phyloP scores from a whole-genome alignment of 306 rosid genomes.

The Pyrus communis region DNA sequence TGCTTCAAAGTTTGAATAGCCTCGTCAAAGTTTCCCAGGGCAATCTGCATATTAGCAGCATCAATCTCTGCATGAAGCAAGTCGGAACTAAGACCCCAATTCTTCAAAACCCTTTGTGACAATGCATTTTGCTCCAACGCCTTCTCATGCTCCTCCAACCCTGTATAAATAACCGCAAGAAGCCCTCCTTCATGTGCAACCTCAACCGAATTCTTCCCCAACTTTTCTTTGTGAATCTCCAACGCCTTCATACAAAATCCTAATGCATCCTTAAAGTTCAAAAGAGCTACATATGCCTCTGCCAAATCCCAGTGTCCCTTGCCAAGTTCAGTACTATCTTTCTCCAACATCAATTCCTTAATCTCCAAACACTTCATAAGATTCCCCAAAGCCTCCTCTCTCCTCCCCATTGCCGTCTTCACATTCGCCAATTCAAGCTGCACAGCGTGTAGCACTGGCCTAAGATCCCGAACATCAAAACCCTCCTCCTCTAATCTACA shows the following conservation, averaged over 20 bases:
- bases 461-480: constrained; percentile 38
- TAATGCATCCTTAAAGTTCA: constrained; percentile 73
- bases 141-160: constrained; percentile 82
- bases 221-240: constrained; percentile 53
- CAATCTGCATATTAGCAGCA: constrained; percentile 88
- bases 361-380: constrained; percentile 81
- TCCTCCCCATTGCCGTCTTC: constrained; percentile 83
- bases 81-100: constrained; percentile 73
- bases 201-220: constrained; percentile 81
- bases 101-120: constrained; percentile 69
- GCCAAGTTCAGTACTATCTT: constrained; percentile 63
- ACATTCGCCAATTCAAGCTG: constrained; percentile 76
- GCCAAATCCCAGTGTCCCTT: constrained; percentile 70
- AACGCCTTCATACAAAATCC: constrained; percentile 69
- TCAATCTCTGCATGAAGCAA: constrained; percentile 73
- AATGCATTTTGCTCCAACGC: constrained; percentile 81
- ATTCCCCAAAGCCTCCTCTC: constrained; percentile 84
- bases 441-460: constrained; percentile 84
- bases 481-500: constrained; percentile 59
- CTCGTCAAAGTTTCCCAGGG: constrained; percentile 65
- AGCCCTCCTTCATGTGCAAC: constrained; percentile 76
- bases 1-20: constrained; percentile 67
- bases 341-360: constrained; percentile 67
- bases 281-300: constrained; percentile 63
- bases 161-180: constrained; percentile 69